phyloP scores from a whole-genome alignment of 1,284 basidiomycete genomes.

The Marasmius sp. region DNA sequence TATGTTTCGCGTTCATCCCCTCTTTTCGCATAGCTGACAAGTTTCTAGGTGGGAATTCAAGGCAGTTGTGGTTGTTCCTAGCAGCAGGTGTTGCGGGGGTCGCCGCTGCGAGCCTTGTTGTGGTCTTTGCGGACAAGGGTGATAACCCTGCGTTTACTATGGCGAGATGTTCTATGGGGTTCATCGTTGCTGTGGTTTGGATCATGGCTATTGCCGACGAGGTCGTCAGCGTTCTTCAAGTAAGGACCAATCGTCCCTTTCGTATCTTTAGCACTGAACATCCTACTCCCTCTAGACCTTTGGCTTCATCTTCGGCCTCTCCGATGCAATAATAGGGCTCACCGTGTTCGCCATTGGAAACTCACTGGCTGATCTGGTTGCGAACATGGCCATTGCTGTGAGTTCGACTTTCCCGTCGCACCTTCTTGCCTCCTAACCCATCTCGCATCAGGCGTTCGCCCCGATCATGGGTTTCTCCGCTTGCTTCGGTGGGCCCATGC shows the following conservation, averaged over 20 bases:
- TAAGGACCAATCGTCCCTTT: slow-evolving; percentile 30
- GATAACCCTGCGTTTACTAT: slow-evolving; percentile 60
- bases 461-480: slow-evolving; percentile 92
- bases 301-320: slow-evolving; percentile 90
- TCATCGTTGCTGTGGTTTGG: slow-evolving; percentile 88
- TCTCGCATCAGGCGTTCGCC: slow-evolving; percentile 59
- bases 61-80: slow-evolving; percentile 56
- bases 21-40: slow-evolving; percentile 8
- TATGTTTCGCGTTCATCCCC: slow-evolving; percentile 34
- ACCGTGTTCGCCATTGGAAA: slow-evolving; percentile 97
- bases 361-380: slow-evolving; percentile 93
- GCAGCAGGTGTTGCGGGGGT: slow-evolving; percentile 57
- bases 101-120: slow-evolving; percentile 53
- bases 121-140: slow-evolving; percentile 63
- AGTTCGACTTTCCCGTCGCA: slow-evolving; percentile 21
- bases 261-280: neutral
- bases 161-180: slow-evolving; percentile 86
- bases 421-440: neutral
- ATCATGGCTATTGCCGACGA: slow-evolving; percentile 96
- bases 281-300: slow-evolving; percentile 60
- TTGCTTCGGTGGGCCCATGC: slow-evolving; percentile 94
- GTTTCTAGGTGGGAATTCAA: slow-evolving; percentile 51
- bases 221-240: slow-evolving; percentile 85
- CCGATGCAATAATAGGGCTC: slow-evolving; percentile 95
- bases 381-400: slow-evolving; percentile 91